Evolutionary conservation across 1,139 yeast species (phyloP).

Genomic region (Lizanozyma gosingica): DNA sequence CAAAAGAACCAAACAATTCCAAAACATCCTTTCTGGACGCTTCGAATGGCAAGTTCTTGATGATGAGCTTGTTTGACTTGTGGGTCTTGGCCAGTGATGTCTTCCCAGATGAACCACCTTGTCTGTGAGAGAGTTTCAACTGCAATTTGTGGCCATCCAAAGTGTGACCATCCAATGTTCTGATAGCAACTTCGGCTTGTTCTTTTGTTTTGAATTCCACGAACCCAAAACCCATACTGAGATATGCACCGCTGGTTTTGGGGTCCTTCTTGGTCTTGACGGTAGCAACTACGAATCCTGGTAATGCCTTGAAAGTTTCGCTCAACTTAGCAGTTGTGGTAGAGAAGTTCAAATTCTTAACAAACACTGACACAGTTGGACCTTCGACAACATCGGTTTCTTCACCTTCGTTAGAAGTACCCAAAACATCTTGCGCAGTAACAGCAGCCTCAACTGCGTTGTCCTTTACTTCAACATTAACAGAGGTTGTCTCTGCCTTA

Average conservation of each 20-base stretch:
- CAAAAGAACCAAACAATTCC: slow-evolving; percentile 87
- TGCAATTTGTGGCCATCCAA: slow-evolving; percentile 88
- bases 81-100: slow-evolving; percentile 15
- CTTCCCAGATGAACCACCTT: slow-evolving; percentile 16
- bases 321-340: slow-evolving; percentile 57
- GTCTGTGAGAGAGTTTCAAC: slow-evolving; percentile 78
- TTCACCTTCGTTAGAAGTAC: slow-evolving; percentile 25
- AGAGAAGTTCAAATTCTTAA: slow-evolving; percentile 83
- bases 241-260: slow-evolving; percentile 50
- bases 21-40: slow-evolving; percentile 87
- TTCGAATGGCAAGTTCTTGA: slow-evolving; percentile 95
- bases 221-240: slow-evolving; percentile 97
- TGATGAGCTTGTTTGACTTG: slow-evolving; percentile 68
- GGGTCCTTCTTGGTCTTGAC: slow-evolving; percentile 88
- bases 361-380: slow-evolving; percentile 78
- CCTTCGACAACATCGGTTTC: slow-evolving; percentile 40
- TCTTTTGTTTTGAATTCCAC: slow-evolving; percentile 77
- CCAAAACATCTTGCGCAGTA: slow-evolving; percentile 19
- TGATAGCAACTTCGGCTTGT: slow-evolving; percentile 70
- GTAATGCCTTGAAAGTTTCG: slow-evolving; percentile 55
- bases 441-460: slow-evolving; percentile 25
- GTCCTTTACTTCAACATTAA: slow-evolving; percentile 11
- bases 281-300: slow-evolving; percentile 76
- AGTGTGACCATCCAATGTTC: slow-evolving; percentile 65
- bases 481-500: slow-evolving; percentile 21